Percentiles rank a stretch among this genome's conserved stretches.
Conservation (phyloP, 148 eudicot genomes). For the Beta vulgaris region DNA sequence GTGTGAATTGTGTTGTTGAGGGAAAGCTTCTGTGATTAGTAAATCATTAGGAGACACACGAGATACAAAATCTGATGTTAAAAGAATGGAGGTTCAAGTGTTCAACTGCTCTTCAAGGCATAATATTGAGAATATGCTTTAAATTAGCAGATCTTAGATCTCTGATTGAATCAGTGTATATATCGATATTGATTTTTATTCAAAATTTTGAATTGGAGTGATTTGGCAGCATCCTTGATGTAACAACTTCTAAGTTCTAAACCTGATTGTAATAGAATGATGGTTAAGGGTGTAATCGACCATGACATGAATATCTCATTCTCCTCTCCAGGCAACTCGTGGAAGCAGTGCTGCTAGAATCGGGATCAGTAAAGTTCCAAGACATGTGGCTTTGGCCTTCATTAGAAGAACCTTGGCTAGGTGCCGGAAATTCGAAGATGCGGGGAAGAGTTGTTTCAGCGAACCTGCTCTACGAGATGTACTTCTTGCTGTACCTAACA, state of each 20-base stretch:
- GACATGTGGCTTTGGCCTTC: constrained; percentile 79
- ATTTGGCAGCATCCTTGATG: neutral
- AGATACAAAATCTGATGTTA: neutral
- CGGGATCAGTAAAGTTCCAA: constrained; percentile 64
- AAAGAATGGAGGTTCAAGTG: neutral
- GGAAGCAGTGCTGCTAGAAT: constrained; percentile 64
- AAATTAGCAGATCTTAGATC: neutral
- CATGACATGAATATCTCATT: constrained; percentile 2
- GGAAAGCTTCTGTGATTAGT: neutral
- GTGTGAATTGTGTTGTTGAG: neutral
- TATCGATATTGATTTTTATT: neutral
- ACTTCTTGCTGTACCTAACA: constrained; percentile 48
- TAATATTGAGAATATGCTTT: neutral
- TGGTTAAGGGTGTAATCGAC: constrained; percentile 6
- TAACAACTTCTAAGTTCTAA: neutral
- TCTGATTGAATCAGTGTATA: neutral
- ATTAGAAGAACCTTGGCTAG: constrained; percentile 72
- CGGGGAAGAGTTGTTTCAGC: constrained; percentile 72
- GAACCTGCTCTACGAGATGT: constrained; percentile 71
- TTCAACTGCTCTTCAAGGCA: no score
- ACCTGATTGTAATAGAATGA: neutral
- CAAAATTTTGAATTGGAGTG: neutral
- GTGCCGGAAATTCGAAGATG: constrained; percentile 59
- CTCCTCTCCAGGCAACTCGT: constrained; percentile 63
- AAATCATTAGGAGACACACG: neutral